Percentiles rank a stretch among this genome's conserved stretches.
Conservation (phyloP, 352 stramenopile species). For the Phytophthora quininea region DNA sequence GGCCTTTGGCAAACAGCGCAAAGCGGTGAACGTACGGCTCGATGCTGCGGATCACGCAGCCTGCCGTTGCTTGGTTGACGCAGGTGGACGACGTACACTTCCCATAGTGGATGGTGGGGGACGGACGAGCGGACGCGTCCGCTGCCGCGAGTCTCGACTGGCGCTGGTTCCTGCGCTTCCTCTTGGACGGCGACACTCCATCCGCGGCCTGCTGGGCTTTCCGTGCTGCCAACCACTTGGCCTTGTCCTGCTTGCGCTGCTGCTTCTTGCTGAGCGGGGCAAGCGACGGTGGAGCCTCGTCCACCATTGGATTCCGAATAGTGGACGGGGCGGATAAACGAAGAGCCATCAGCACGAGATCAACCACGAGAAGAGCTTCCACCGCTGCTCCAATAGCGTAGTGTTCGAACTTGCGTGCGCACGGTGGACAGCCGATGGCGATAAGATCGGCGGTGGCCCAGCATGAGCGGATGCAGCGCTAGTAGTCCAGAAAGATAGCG, state of each 20-base stretch:
- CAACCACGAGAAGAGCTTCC: too few relatives aligned
- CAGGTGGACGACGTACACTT: conserved; percentile 38
- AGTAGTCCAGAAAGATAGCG: too few relatives aligned
- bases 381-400: too few relatives aligned
- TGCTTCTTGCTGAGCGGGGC: conserved; percentile 51
- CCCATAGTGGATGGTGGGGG: conserved; percentile 29
- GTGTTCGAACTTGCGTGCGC: too few relatives aligned
- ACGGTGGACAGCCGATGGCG: too few relatives aligned
- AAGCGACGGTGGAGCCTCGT: neutral
- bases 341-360: too few relatives aligned
- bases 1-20: conserved; percentile 88
- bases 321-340: too few relatives aligned
- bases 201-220: conserved; percentile 34
- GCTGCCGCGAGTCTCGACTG: conserved; percentile 19
- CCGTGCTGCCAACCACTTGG: conserved; percentile 40
- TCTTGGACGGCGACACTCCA: conserved; percentile 15
- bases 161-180: conserved; percentile 55
- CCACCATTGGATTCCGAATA: neutral
- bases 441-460: too few relatives aligned
- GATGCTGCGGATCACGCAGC: conserved; percentile 54
- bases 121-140: neutral
- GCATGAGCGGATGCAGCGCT: too few relatives aligned
- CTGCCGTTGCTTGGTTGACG: conserved; percentile 28
- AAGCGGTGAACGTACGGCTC: conserved; percentile 93
- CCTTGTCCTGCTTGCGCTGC: conserved; percentile 50